These are phyloP conservation scores for Agrocybe praecox DNA, from an alignment of 768 basidiomycete species.

Conservation along the genomic window DNA sequence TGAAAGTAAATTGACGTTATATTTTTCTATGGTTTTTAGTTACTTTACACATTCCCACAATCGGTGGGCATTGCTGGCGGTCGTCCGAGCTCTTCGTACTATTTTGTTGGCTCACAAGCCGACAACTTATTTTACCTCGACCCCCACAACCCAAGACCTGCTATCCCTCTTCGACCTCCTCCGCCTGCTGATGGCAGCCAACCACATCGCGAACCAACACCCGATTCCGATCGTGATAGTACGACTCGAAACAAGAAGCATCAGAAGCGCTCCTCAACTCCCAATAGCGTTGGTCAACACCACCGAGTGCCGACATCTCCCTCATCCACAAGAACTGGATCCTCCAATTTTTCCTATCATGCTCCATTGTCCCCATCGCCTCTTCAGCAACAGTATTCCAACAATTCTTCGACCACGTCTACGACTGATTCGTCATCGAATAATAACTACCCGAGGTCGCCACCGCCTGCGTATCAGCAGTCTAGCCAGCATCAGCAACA, in stretches of 20 bases:
- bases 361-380: constrained; percentile 65
- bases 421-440: not conserved
- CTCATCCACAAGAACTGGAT: constrained; percentile 52
- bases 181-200: constrained; percentile 9
- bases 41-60: constrained; percentile 91
- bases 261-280: constrained; percentile 2
- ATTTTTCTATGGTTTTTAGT: constrained; percentile 45
- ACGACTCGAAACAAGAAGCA: not conserved
- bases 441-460: constrained; percentile 1
- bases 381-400: constrained; percentile 63
- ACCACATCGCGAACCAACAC: constrained; percentile 6
- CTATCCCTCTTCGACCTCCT: constrained; percentile 66
- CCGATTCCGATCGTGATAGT: constrained; percentile 7
- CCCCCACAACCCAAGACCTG: constrained; percentile 77
- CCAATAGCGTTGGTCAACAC: constrained; percentile 8
- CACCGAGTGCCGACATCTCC: constrained; percentile 46
- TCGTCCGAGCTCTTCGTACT: constrained; percentile 95
- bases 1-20: too few species aligned
- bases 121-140: constrained; percentile 86
- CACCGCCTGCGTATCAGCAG: constrained; percentile 25
- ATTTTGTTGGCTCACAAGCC: constrained; percentile 93
- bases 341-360: constrained; percentile 56
- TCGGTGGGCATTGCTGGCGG: constrained; percentile 97
- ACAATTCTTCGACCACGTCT: not conserved
- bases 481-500: constrained; percentile 5